Percentiles rank a stretch among this genome's conserved stretches.
phyloP scores from a whole-genome alignment of 768 basidiomycete genomes.

The Neoboletus subvelutipes region DNA sequence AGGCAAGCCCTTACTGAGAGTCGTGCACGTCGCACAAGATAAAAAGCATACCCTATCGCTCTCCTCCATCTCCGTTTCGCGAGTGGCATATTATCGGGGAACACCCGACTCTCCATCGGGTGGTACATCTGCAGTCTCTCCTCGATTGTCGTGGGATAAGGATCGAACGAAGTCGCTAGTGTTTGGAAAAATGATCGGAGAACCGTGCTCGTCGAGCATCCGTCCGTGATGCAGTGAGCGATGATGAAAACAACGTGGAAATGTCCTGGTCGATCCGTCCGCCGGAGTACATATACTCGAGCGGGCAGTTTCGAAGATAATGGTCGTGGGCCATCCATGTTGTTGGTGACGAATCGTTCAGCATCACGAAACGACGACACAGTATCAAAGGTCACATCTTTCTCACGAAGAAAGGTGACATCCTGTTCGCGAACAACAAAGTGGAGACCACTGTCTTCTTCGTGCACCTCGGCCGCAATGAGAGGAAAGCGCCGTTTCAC shows the following conservation, averaged over 20 bases:
- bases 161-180: slow-evolving; percentile 2
- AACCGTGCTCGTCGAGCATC: not conserved
- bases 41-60: not conserved
- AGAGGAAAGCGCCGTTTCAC: slow-evolving; percentile 51
- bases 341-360: slow-evolving; percentile 30
- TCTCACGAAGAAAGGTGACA: slow-evolving; percentile 19
- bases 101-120: not conserved
- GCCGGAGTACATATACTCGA: slow-evolving; percentile 42
- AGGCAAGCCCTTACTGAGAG: not conserved
- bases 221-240: slow-evolving; percentile 36
- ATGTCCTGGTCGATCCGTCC: slow-evolving; percentile 36
- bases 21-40: not conserved
- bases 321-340: slow-evolving; percentile 32
- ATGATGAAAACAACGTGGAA: slow-evolving; percentile 46
- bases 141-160: not conserved
- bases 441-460: slow-evolving; percentile 19
- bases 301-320: slow-evolving; percentile 26
- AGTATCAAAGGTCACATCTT: slow-evolving; percentile 39
- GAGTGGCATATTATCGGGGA: not conserved
- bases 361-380: slow-evolving; percentile 40
- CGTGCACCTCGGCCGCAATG: slow-evolving; percentile 31
- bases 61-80: not conserved
- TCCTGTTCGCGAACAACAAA: slow-evolving; percentile 44
- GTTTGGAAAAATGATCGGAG: slow-evolving; percentile 7
- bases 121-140: not conserved